Conservation (phyloP, 2,329 filamentous ascomycete genomes). For the Colletotrichum tabaci region DNA sequence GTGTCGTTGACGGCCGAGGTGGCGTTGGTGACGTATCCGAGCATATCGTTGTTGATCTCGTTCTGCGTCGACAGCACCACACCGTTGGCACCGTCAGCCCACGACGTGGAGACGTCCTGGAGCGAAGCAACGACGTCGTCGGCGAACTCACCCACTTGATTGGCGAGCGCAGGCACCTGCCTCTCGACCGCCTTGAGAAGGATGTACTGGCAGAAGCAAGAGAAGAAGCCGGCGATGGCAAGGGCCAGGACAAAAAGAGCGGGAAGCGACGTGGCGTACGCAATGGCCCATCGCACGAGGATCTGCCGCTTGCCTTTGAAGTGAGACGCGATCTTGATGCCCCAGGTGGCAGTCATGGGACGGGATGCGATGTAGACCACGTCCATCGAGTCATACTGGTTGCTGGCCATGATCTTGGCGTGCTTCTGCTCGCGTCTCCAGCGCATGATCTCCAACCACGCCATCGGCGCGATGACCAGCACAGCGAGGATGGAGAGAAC, state of each 20-base stretch:
- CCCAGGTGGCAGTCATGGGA: slow-evolving; percentile 80
- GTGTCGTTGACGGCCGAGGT: slow-evolving; percentile 89
- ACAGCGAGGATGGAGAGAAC: slow-evolving; percentile 80
- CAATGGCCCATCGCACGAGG: slow-evolving; percentile 85
- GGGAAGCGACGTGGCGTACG: slow-evolving; percentile 87
- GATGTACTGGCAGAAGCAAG: slow-evolving; percentile 86
- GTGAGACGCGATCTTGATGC: slow-evolving; percentile 77
- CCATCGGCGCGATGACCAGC: slow-evolving; percentile 83
- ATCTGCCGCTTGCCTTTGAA: slow-evolving; percentile 78
- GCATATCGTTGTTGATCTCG: slow-evolving; percentile 86
- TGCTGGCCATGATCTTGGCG: slow-evolving; percentile 74
- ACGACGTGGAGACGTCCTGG: slow-evolving; percentile 79
- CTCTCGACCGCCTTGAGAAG: slow-evolving; percentile 81
- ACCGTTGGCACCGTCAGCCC: slow-evolving; percentile 83
- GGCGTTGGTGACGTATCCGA: slow-evolving; percentile 89
- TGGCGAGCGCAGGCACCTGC: slow-evolving; percentile 81
- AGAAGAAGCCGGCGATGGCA: slow-evolving; percentile 84
- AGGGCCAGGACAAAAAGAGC: slow-evolving; percentile 91
- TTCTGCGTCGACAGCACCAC: slow-evolving; percentile 79
- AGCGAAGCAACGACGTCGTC: slow-evolving; percentile 82
- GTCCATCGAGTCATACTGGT: slow-evolving; percentile 85
- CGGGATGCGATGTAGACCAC: slow-evolving; percentile 89
- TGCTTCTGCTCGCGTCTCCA: slow-evolving; percentile 82
- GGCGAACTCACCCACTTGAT: slow-evolving; percentile 84
- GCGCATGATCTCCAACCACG: slow-evolving; percentile 82